Evolutionary conservation across 208 protist species (phyloP), one percentile per base, ranked within the genome.

Genomic region (Leptomonas pyrrhocoris): DNA sequence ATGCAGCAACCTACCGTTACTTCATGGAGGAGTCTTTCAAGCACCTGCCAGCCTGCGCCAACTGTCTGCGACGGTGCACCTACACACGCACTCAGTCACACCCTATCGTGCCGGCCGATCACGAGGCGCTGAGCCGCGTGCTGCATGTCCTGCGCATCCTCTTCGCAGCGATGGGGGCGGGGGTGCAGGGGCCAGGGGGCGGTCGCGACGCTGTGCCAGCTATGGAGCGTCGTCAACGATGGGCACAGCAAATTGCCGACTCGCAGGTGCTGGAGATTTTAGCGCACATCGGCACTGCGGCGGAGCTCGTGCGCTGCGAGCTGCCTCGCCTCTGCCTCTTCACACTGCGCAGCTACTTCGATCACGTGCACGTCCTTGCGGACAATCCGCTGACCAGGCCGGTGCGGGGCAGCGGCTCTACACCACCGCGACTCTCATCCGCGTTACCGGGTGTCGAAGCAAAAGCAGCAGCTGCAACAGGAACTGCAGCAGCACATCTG

Each of bases 11-110:
- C 12, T 72, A 72, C 46, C 0, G 7, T 5, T 25, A 2, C 45
- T 72, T 72, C n/a, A 63, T 56, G 55, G 66, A 62, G 28, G 66
- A 53, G 55, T 59, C 56, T 23, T 63, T 63, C 34, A 53, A 51
- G 45, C 66, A 72, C 45, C 56, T 72, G 8, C 27, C 66, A 2
- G 66, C 66, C 18, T 72, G 66, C 46, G 66, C 66, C 2, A 72
- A 62, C 45, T 72, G 66, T 36, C 66, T 72, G 19, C 66, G 66
- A 1, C 66, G 66, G 16, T 72, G 66, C 66, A 72, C 66, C 45
- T 72, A 63, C 66, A 72, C 66, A 6, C 55, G 66, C 55, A 64
- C 45, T 21, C 56, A 59, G 46, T 72, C 66, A 28, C 46, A 55
- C 12, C 66, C 66, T 2, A 51, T 63, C 19, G 56, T 58, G 19